These are phyloP conservation scores for Podaxis sp. DNA, from an alignment of 768 basidiomycete genomes.

Conservation along the genomic window DNA sequence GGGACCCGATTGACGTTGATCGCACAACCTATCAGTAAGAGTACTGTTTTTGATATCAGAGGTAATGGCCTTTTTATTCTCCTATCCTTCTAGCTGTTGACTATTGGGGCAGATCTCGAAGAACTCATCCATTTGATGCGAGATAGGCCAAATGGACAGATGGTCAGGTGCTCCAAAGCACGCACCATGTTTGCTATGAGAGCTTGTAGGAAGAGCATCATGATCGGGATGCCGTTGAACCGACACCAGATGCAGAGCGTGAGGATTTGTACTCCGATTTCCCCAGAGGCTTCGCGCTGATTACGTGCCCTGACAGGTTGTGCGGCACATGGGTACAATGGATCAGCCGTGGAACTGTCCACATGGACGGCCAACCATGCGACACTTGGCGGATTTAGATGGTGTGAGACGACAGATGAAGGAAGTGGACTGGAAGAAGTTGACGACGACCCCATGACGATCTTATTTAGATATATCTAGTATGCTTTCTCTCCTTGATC, in stretches of 20 bases:
- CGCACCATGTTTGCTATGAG: constrained; percentile 95
- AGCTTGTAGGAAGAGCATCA: constrained; percentile 94
- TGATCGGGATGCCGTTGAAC: constrained; percentile 88
- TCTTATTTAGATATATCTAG: constrained; percentile 6
- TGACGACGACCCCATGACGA: constrained; percentile 2
- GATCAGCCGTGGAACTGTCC: constrained; percentile 89
- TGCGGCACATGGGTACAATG: constrained; percentile 82
- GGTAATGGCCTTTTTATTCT: constrained; percentile 45
- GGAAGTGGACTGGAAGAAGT: constrained; percentile 9
- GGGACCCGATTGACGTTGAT: constrained; percentile 57
- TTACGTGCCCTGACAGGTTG: constrained; percentile 44
- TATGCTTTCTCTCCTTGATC: background rate
- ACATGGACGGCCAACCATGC: constrained; percentile 86
- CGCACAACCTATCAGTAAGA: constrained; percentile 90
- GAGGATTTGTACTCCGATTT: constrained; percentile 24
- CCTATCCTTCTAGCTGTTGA: constrained; percentile 5
- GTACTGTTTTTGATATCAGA: constrained; percentile 85
- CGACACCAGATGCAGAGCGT: constrained; percentile 76
- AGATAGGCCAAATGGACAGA: constrained; percentile 73
- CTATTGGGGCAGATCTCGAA: constrained; percentile 68
- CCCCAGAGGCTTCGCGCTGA: background rate
- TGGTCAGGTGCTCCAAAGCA: constrained; percentile 92
- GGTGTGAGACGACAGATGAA: background rate
- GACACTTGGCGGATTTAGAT: constrained; percentile 61
- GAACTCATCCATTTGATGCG: constrained; percentile 87